Base-by-base conservation (phyloP, 768 basidiomycete genomes). In the Termitomyces heimii region DNA sequence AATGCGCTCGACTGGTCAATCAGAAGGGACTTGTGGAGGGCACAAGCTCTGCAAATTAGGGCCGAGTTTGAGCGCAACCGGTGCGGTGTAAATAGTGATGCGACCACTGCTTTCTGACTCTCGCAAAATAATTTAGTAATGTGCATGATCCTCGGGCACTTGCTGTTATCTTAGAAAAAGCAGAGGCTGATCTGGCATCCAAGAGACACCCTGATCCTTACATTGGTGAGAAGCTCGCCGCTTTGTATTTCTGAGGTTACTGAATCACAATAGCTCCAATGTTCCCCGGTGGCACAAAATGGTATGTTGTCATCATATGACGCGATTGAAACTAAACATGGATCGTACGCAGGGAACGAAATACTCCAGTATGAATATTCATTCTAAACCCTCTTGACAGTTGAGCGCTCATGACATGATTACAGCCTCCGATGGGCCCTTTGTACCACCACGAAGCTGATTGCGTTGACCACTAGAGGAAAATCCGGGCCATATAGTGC, bases 1-100 rank as follows among this genome's bases (percentile, higher is more conserved):
- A 95, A 97, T 65, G 79, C 90, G 48, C 76, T 96, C 53, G 87
- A 98, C 73, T 98, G 96, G 96, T 85, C 83, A 46, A 78, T 97
- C 62, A 80, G 88, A 56, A 77, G 95, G 54, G 89, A 94, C 66
- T 67, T 92, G 1, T 98, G 93, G 93, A 82, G 95, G 59, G 80
- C 77, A 55, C 82, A 88, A 71, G 94, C 95, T 13, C 72, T 95
- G 65, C 76, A 87, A 70, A 92, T 98, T 62, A 77, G 96, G 60
- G 94, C 94, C 59, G 83, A 92, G 70, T 98, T 98, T 69, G 96
- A 98, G 76, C 75, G 80, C 63, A 94, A 98, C 80, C 83, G 94
- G 92, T 92, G 69, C 57, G 82, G 51, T 37, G 20, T 20, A 12
- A 10, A 9, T 59, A 42, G 18, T 35, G 39, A 29, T 47, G 43